Percentiles rank a stretch among this genome's conserved stretches.
These are phyloP conservation scores for Ceriops decandra DNA, from an alignment of 345 rosid genomes.

Conservation along the genomic window DNA sequence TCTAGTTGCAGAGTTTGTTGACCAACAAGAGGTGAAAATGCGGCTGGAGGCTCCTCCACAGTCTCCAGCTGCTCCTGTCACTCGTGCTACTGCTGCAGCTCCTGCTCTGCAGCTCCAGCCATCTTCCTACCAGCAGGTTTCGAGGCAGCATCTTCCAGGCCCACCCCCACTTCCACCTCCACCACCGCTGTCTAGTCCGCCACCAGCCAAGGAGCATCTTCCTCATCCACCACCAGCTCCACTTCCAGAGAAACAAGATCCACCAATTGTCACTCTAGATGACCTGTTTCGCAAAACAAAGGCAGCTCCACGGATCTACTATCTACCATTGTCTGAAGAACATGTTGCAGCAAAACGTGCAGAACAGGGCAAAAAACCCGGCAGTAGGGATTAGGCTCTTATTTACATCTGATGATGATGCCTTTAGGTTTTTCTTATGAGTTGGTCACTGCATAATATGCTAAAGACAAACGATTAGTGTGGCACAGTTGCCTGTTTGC, in stretches of 20 bases:
- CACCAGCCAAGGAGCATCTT: slow-evolving; percentile 47
- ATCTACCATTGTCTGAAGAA: slow-evolving; percentile 85
- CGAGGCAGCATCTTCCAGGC: slow-evolving; percentile 58
- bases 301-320: slow-evolving; percentile 91
- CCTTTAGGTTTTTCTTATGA: slow-evolving; percentile 15
- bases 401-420: slow-evolving; percentile 22
- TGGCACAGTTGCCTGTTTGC: slow-evolving; percentile 38
- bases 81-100: slow-evolving; percentile 23
- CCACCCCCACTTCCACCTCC: slow-evolving; percentile 63
- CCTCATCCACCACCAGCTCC: slow-evolving; percentile 68
- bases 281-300: slow-evolving; percentile 92
- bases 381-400: slow-evolving; percentile 40
- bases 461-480: slow-evolving; percentile 29
- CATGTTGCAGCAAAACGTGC: slow-evolving; percentile 75
- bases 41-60: slow-evolving; percentile 61
- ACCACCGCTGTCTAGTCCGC: slow-evolving; percentile 49
- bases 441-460: slow-evolving; percentile 16
- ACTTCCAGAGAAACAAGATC: slow-evolving; percentile 60
- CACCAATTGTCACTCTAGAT: slow-evolving; percentile 88
- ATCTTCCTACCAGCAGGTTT: slow-evolving; percentile 46
- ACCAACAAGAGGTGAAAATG: slow-evolving; percentile 69
- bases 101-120: slow-evolving; percentile 38
- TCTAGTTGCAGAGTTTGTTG: slow-evolving; percentile 81
- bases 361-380: slow-evolving; percentile 34
- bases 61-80: slow-evolving; percentile 40